Evolutionary conservation across 2,329 filamentous ascomycete genomes (phyloP).

Genomic region (Aspergillus ochraceoroseus): DNA sequence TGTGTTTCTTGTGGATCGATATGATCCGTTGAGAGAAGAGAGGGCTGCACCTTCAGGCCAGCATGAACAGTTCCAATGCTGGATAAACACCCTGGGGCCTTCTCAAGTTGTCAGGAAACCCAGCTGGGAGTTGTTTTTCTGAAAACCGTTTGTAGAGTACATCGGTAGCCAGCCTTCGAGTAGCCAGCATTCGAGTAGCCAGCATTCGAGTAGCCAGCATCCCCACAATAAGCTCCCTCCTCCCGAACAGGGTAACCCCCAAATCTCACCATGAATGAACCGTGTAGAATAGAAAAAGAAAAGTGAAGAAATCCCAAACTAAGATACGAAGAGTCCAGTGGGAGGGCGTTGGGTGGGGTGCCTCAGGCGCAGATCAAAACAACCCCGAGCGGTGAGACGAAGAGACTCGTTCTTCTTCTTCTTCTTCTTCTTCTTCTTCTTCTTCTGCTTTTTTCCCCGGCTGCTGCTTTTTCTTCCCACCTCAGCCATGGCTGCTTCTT

Average conservation of each 20-base stretch:
- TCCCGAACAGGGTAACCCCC: background rate
- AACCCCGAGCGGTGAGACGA: constrained; percentile 12
- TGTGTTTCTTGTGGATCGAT: too few relatives aligned
- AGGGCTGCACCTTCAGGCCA: too few relatives aligned
- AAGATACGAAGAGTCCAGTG: background rate
- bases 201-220: too few relatives aligned
- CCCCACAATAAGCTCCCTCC: too few relatives aligned
- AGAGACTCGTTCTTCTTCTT: background rate
- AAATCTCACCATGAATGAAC: background rate
- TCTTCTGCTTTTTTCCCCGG: background rate
- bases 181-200: too few relatives aligned
- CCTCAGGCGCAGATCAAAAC: constrained; percentile 14
- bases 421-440: constrained; percentile 1
- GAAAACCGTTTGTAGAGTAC: too few relatives aligned
- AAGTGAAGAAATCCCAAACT: background rate
- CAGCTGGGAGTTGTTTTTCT: too few relatives aligned
- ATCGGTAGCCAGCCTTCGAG: too few relatives aligned
- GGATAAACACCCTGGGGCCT: too few relatives aligned
- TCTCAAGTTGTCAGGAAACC: too few relatives aligned
- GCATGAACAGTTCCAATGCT: too few relatives aligned
- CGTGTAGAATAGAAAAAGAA: constrained; percentile 1
- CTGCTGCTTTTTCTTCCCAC: background rate
- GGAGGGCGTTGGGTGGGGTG: constrained; percentile 6
- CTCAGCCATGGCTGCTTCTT: constrained; percentile 6
- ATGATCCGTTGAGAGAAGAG: too few relatives aligned